phyloP scores from a whole-genome alignment of 345 rosid genomes.

The Iberis pinnata region DNA sequence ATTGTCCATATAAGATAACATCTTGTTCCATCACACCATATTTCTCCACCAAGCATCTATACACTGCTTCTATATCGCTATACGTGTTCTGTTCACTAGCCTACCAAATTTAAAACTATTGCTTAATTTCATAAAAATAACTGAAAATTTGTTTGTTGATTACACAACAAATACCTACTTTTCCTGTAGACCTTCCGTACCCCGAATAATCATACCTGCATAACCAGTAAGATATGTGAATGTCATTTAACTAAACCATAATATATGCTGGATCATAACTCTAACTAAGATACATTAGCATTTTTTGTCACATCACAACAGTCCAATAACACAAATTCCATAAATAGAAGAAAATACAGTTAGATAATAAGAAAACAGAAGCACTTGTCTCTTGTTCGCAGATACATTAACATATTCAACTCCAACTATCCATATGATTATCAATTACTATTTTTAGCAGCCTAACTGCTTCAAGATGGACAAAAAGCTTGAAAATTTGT shows the following conservation, averaged over 20 bases:
- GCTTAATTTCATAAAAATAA: too few relatives aligned
- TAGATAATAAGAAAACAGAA: too few relatives aligned
- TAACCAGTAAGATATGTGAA: too few relatives aligned
- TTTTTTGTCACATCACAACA: too few relatives aligned
- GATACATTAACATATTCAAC: too few relatives aligned
- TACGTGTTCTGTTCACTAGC: conserved; percentile 99
- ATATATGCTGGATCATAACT: neutral
- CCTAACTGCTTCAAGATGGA: too few relatives aligned
- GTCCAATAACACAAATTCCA: too few relatives aligned
- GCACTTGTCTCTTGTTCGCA: too few relatives aligned
- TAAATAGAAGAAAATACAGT: too few relatives aligned
- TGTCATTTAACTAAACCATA: conserved; percentile 24
- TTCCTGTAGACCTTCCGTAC: conserved; percentile 93
- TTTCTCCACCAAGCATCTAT: conserved; percentile 91
- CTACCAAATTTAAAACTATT: conserved; percentile 33
- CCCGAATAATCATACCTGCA: conserved; percentile 96
- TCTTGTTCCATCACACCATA: conserved; percentile 88
- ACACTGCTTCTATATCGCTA: conserved; percentile 93
- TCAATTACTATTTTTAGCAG: too few relatives aligned
- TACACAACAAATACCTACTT: conserved; percentile 46
- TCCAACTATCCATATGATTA: too few relatives aligned
- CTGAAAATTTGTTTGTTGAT: neutral
- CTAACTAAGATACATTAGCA: neutral
- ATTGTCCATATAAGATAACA: conserved; percentile 88
- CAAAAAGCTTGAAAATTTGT: too few relatives aligned